phyloP scores from a whole-genome alignment of 768 basidiomycete genomes.

The Dacryopinax primogenitus region DNA sequence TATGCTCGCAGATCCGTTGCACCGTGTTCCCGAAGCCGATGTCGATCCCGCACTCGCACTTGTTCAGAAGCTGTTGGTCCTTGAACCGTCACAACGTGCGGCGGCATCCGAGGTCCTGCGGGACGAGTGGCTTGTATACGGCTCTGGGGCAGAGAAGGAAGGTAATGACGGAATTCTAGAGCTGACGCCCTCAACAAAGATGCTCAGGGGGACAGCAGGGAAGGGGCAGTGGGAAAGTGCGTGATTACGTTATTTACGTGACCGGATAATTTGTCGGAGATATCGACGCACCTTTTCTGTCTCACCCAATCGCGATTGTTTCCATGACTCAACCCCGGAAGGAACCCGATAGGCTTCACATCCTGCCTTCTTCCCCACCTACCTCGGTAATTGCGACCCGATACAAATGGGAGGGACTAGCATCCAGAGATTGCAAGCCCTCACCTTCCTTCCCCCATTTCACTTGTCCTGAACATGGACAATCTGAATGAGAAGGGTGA shows the following conservation, averaged over 20 bases:
- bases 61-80: neutral
- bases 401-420: no score
- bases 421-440: no score
- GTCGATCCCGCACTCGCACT: neutral
- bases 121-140: neutral
- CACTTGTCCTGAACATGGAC: neutral
- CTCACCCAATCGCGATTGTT: slow-evolving; percentile 2
- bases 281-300: neutral
- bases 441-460: neutral
- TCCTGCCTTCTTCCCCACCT: neutral
- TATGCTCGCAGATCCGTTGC: neutral
- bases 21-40: neutral
- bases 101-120: neutral
- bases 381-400: no score
- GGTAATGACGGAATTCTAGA: neutral
- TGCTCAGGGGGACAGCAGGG: neutral
- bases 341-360: slow-evolving; percentile 8
- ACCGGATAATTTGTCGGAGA: slow-evolving; percentile 2
- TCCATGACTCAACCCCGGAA: neutral
- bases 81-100: neutral
- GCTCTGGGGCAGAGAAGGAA: neutral
- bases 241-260: slow-evolving; percentile 29
- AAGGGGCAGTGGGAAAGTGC: slow-evolving; percentile 24
- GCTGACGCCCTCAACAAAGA: neutral
- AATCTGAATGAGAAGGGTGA: neutral